Conservation (phyloP, 2,329 filamentous ascomycete species). For the Aureobasidium sp. region DNA sequence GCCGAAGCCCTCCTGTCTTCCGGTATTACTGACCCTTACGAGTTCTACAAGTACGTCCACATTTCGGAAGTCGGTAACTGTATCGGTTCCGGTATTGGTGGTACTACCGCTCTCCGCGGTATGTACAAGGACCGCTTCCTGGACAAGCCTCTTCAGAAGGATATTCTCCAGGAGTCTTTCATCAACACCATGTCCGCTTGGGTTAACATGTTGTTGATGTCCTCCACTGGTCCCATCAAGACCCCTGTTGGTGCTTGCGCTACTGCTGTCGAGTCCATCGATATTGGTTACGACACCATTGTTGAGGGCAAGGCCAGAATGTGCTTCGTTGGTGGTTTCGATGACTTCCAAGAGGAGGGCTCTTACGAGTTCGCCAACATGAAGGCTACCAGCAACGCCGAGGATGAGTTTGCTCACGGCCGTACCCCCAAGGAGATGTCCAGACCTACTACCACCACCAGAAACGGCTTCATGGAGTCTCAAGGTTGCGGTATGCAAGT, state of each 20-base stretch:
- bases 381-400: conserved; percentile 97
- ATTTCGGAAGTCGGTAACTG: conserved; percentile 97
- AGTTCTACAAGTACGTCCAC: conserved; percentile 99
- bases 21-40: conserved; percentile 97
- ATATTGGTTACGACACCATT: conserved; percentile 97
- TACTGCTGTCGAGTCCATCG: conserved; percentile 92
- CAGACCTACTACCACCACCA: conserved; percentile 87
- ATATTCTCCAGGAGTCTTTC: conserved; percentile 98
- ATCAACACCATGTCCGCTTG: conserved; percentile 99
- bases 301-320: conserved; percentile 95
- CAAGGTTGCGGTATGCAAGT: conserved; percentile 97
- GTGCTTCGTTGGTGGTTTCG: conserved; percentile 96
- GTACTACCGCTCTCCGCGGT: conserved; percentile 79
- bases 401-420: conserved; percentile 91
- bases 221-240: conserved; percentile 96
- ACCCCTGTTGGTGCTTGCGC: conserved; percentile 96
- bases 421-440: conserved; percentile 97
- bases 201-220: conserved; percentile 98
- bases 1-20: conserved; percentile 83
- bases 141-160: conserved; percentile 95
- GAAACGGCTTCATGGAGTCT: conserved; percentile 98
- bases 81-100: conserved; percentile 96
- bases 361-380: conserved; percentile 99
- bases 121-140: conserved; percentile 99
- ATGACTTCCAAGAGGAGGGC: conserved; percentile 98